These are phyloP conservation scores for Microdochium trichocladiopsis DNA, from an alignment of 2,329 filamentous ascomycete species.

Conservation along the genomic window DNA sequence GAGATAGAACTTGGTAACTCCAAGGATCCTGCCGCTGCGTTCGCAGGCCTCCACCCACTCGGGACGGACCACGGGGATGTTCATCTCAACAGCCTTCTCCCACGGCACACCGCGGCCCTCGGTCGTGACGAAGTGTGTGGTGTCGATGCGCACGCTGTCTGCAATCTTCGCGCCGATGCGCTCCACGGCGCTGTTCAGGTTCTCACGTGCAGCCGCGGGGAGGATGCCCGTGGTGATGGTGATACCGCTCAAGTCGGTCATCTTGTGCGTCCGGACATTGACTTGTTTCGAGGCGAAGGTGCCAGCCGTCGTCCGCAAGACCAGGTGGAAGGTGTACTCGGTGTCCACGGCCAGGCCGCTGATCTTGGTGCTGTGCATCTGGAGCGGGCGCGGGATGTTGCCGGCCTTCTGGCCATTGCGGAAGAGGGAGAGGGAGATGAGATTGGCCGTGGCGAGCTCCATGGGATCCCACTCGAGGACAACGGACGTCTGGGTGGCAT, in stretches of 20 bases:
- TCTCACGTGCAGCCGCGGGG: slow-evolving; percentile 65
- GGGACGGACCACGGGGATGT: slow-evolving; percentile 91
- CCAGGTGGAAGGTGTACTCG: slow-evolving; percentile 90
- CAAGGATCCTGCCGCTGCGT: slow-evolving; percentile 82
- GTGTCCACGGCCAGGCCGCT: slow-evolving; percentile 93
- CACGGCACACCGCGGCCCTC: slow-evolving; percentile 84
- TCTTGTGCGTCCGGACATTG: slow-evolving; percentile 88
- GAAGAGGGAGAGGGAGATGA: slow-evolving; percentile 84
- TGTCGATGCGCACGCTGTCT: slow-evolving; percentile 89
- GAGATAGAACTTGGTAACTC: slow-evolving; percentile 92
- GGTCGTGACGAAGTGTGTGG: slow-evolving; percentile 95
- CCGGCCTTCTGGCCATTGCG: slow-evolving; percentile 96
- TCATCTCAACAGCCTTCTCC: slow-evolving; percentile 97
- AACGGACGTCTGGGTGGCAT: slow-evolving; percentile 96
- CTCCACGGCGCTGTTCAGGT: slow-evolving; percentile 67
- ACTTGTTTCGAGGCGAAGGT: slow-evolving; percentile 80
- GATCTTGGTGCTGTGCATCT: slow-evolving; percentile 95
- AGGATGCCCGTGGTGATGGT: slow-evolving; percentile 89
- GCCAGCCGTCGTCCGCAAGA: slow-evolving; percentile 84
- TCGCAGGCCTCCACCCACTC: slow-evolving; percentile 99
- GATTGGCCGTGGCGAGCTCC: slow-evolving; percentile 82
- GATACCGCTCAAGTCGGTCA: slow-evolving; percentile 94
- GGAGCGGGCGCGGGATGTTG: slow-evolving; percentile 79
- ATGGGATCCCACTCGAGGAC: slow-evolving; percentile 98
- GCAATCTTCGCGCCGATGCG: slow-evolving; percentile 89